Evolutionary conservation across 2,329 filamentous ascomycete genomes (phyloP).

Genomic region (Colletotrichum nymphaeae): DNA sequence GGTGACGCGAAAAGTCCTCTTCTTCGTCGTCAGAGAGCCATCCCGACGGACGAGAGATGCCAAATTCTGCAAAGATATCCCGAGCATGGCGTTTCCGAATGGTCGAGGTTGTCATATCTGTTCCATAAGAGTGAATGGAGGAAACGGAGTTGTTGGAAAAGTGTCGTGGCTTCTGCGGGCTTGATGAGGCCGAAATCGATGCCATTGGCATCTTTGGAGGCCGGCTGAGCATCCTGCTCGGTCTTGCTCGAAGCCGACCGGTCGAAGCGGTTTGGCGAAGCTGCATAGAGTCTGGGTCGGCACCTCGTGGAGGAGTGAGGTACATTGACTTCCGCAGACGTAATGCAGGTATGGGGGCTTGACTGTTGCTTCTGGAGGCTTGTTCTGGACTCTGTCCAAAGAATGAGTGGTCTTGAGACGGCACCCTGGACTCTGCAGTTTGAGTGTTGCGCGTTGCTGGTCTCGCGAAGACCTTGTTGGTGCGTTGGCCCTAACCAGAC

Average conservation of each 20-base stretch:
- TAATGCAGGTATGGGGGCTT: not conserved
- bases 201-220: not conserved
- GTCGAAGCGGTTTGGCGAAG: conserved; percentile 28
- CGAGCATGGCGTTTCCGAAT: conserved; percentile 55
- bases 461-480: conserved; percentile 32
- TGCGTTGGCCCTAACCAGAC: conserved; percentile 31
- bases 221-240: not conserved
- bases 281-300: not conserved
- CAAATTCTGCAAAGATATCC: conserved; percentile 59
- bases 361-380: not conserved
- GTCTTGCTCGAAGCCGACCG: conserved; percentile 9
- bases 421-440: conserved; percentile 20
- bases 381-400: conserved; percentile 6
- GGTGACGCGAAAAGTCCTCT: conserved; percentile 34
- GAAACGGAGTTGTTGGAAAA: conserved; percentile 26
- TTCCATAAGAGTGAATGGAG: conserved; percentile 36
- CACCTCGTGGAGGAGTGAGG: not conserved
- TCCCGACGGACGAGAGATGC: conserved; percentile 57
- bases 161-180: not conserved
- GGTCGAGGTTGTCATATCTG: conserved; percentile 46
- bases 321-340: conserved; percentile 5
- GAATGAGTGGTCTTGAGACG: conserved; percentile 32
- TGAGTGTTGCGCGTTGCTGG: conserved; percentile 36
- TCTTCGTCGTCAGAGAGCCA: conserved; percentile 58
- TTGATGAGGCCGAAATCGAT: not conserved